Base-by-base conservation (phyloP, 2,329 filamentous ascomycete species). In the Aspergillus sp. region DNA sequence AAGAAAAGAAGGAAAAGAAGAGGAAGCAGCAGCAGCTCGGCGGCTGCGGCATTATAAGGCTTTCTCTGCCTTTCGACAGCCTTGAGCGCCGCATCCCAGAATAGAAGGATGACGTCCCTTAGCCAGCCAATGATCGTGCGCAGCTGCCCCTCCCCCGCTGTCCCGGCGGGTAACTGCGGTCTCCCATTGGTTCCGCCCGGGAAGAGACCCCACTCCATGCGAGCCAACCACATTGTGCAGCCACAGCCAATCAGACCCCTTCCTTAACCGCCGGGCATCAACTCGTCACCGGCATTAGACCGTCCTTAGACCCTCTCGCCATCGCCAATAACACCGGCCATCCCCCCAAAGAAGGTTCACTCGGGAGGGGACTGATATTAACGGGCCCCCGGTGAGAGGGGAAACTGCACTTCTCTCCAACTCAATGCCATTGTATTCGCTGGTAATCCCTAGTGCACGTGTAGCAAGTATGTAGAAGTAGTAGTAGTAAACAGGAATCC, bases 1-100 rank as follows among this genome's bases (percentile, higher is more conserved):
- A 76, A 76, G 69, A 67, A 71, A 69, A 65, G 61, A 64, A 67
- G 63, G 65, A 57, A 49, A 59, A 50, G 45, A 58, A 46, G 53
- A 63, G 11, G 34, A 47, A 44, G 42, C 36, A n/a, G 31, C 47
- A 48, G 48, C 51, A 47, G 34, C 31, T 51, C 45, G 56, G 60
- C 55, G 58, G 57, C 52, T 60, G 54, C 49, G 31, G 54, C 50
- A 53, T 59, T 62, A n/a, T 58, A 56, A 58, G 53, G 49, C 36
- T 17, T 32, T 47, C 36, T 41, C 25, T 41, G 45, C 25, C 19
- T 47, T 31, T 47, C 45, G n/a, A 42, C 14, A 2, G 19, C 17
- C 6, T 19, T 17, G 40, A 10, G 5, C 13, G 43, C 20, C 16
- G 19, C 19, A 19, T 25, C n/a, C 19, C 17, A 19, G 25, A 29